Conservation (phyloP, 495 filamentous ascomycete species). For the Penicillium alfredii region DNA sequence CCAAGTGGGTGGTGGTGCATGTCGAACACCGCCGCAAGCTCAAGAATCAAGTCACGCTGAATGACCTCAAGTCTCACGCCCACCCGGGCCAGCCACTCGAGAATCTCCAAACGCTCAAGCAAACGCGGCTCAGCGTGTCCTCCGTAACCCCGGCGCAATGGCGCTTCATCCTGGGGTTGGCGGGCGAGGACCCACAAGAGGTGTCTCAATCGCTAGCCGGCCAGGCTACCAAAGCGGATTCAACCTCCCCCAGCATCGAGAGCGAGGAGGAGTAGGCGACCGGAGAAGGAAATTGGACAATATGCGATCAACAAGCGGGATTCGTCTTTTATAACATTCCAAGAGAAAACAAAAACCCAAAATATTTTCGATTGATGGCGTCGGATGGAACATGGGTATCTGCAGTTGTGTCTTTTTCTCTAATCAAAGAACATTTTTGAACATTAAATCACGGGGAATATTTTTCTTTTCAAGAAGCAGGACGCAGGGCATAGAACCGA, state of each 20-base stretch:
- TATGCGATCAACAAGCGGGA: no score
- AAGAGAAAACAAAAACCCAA: no score
- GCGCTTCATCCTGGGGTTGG: conserved; percentile 63
- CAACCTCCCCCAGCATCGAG: no score
- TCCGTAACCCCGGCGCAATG: conserved; percentile 69
- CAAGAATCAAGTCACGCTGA: conserved; percentile 59
- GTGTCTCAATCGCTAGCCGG: no score
- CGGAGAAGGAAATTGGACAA: no score
- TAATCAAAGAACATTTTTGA: no score
- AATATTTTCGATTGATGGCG: conserved; percentile 11
- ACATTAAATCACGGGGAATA: no score
- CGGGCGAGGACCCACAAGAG: conserved; percentile 18
- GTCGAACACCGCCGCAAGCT: conserved; percentile 84
- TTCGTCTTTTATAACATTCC: no score
- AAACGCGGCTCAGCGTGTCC: conserved; percentile 76
- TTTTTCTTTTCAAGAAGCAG: conserved; percentile 7
- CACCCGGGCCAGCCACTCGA: conserved; percentile 59
- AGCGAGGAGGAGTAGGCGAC: no score
- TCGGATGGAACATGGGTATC: conserved; percentile 2
- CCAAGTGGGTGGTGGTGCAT: conserved; percentile 84
- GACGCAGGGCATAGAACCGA: conserved; percentile 61
- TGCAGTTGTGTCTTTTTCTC: no score
- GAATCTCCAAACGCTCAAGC: conserved; percentile 76
- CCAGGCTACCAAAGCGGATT: no score
- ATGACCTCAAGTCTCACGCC: conserved; percentile 61